Conservation (phyloP, 495 filamentous ascomycete genomes). For the Bacidia rubella region DNA sequence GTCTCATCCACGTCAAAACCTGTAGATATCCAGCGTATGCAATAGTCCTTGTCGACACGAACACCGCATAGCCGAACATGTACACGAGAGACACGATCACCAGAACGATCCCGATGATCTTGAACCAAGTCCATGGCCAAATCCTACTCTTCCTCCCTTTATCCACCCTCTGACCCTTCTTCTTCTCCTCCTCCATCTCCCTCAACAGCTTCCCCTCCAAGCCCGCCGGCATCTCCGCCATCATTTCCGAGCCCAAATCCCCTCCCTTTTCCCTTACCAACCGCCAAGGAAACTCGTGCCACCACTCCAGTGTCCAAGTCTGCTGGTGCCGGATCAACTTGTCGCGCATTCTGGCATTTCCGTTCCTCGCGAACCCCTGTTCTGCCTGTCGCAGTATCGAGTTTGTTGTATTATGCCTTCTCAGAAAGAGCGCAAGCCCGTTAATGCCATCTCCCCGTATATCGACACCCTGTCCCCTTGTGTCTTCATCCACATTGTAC, state of each 20-base stretch:
- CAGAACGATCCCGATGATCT: no score
- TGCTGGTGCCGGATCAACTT: not conserved
- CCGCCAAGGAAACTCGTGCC: not conserved
- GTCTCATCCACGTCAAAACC: not conserved
- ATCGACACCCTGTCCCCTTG: not conserved
- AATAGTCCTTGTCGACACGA: no score
- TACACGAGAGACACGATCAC: no score
- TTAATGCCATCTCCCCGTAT: not conserved
- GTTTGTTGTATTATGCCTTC: not conserved
- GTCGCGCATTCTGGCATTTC: not conserved
- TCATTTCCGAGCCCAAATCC: not conserved
- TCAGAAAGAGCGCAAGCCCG: not conserved
- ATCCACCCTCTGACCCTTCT: not conserved
- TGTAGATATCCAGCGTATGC: no score
- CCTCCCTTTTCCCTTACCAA: not conserved
- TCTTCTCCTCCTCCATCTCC: not conserved
- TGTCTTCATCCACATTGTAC: not conserved
- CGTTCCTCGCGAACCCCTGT: not conserved
- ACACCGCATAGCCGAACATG: no score
- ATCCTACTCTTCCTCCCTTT: not conserved
- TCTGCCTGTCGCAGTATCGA: not conserved
- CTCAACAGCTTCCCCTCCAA: not conserved
- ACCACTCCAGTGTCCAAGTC: constrained; percentile 4
- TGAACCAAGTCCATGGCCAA: no score
- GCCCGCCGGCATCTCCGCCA: not conserved